Conservation (phyloP, 345 rosid genomes). For the Eucalyptus marginata region DNA sequence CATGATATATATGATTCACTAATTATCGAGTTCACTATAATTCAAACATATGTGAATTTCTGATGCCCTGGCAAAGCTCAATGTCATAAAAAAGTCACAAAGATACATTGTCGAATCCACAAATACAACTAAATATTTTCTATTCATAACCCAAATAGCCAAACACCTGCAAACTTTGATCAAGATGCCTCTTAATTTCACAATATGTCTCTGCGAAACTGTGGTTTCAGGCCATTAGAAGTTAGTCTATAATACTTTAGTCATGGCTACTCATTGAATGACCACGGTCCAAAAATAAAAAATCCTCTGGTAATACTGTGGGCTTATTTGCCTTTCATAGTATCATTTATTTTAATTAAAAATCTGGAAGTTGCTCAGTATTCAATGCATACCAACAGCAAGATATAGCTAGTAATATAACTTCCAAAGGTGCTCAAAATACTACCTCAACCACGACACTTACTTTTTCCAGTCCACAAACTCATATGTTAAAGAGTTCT, state of each 20-base stretch:
- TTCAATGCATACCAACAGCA: background rate
- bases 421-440: background rate
- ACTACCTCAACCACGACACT: background rate
- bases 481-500: background rate
- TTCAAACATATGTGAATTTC: background rate
- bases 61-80: background rate
- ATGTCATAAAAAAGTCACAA: background rate
- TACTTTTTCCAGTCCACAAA: background rate
- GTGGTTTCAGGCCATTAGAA: background rate
- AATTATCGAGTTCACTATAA: background rate
- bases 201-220: background rate
- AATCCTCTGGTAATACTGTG: background rate
- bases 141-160: background rate
- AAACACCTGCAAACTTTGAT: background rate
- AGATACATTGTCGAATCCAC: background rate
- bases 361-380: background rate
- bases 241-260: background rate
- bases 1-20: background rate
- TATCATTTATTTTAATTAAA: background rate
- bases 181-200: background rate
- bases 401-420: background rate
- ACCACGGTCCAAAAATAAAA: background rate
- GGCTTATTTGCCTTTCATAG: background rate
- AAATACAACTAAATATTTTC: background rate
- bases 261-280: background rate